Percentiles rank a stretch among this genome's conserved stretches.
phyloP scores from a whole-genome alignment of 345 rosid genomes.

The Psidium friedrichsthalianum region DNA sequence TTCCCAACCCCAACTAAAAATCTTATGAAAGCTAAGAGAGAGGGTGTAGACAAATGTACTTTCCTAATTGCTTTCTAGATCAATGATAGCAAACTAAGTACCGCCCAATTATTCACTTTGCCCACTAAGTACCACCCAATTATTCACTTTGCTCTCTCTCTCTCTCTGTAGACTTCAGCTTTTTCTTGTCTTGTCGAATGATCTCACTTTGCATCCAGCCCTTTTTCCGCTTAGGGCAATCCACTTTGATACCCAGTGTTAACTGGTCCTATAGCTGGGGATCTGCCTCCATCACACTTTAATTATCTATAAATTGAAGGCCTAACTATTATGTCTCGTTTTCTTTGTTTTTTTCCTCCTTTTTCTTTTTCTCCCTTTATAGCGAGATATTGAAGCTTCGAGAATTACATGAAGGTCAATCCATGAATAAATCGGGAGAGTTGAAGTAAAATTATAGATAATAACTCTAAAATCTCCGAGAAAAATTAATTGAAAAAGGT shows the following conservation, averaged over 20 bases:
- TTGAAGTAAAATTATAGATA: background rate
- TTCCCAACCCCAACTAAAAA: background rate
- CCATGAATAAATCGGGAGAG: background rate
- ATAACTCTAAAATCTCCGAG: background rate
- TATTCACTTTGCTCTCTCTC: background rate
- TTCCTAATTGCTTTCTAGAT: background rate
- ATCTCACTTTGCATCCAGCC: background rate
- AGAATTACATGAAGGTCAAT: background rate
- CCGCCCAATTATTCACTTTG: background rate
- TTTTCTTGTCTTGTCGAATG: background rate
- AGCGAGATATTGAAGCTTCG: background rate
- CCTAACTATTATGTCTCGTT: background rate
- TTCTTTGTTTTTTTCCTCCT: background rate
- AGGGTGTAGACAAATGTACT: background rate
- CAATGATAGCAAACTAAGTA: background rate
- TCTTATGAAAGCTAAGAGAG: background rate
- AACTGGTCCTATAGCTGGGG: background rate
- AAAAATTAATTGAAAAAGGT: background rate
- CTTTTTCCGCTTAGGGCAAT: background rate
- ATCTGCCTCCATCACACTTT: background rate
- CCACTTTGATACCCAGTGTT: background rate
- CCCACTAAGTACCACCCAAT: background rate
- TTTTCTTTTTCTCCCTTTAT: background rate
- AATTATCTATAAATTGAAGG: background rate
- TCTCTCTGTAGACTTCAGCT: background rate